Evolutionary conservation across 352 stramenopile species (phyloP).

Genomic region (Aphanomyces astaci): DNA sequence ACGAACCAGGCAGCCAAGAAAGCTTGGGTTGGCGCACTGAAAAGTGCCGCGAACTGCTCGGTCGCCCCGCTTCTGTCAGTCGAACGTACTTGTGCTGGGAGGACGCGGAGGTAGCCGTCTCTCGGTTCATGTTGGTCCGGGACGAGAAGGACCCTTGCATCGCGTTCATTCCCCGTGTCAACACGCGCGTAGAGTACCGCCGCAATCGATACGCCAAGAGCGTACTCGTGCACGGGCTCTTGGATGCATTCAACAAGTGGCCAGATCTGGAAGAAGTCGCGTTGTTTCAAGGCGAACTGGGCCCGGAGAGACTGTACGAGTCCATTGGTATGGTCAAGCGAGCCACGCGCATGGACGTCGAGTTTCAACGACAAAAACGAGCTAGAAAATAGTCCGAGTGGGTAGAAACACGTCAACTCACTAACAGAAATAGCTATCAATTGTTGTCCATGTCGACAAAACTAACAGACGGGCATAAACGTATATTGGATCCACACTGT

Average conservation of each 20-base stretch:
- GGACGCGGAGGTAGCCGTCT: not conserved
- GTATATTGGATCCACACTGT: too few species aligned
- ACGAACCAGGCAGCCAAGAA: not conserved
- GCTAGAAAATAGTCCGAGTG: too few species aligned
- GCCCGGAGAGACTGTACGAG: not conserved
- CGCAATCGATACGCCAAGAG: not conserved
- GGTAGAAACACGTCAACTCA: too few species aligned
- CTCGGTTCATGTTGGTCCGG: not conserved
- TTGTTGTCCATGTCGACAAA: too few species aligned
- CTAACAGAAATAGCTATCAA: too few species aligned
- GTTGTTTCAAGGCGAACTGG: not conserved
- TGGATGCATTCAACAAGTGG: not conserved
- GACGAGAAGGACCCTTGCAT: not conserved
- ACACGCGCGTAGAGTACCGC: not conserved
- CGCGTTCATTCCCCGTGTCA: not conserved
- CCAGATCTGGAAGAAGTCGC: not conserved
- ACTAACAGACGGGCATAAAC: too few species aligned
- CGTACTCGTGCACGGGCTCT: not conserved
- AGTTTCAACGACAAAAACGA: too few species aligned
- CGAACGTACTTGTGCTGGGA: not conserved
- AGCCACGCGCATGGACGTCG: not conserved
- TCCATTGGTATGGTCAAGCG: not conserved
- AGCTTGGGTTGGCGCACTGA: not conserved
- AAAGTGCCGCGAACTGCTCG: not conserved
- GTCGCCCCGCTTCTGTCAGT: not conserved